phyloP scores from a whole-genome alignment of 1,284 basidiomycete genomes.

The Ceratobasidium sp. region DNA sequence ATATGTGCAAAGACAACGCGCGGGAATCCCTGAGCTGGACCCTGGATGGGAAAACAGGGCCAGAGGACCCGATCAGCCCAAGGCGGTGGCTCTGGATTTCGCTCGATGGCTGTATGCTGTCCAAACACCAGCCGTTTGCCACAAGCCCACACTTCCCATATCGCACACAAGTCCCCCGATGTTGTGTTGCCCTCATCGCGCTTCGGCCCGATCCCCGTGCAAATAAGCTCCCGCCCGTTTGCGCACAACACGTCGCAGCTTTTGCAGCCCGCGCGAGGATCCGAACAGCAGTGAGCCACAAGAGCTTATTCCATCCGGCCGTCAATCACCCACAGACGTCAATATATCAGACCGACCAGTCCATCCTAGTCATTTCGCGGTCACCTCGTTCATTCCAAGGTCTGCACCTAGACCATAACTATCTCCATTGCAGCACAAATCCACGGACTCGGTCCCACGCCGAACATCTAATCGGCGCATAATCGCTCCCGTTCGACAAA shows the following conservation, averaged over 20 bases:
- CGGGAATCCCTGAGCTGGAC: neutral
- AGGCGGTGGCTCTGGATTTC: constrained; percentile 15
- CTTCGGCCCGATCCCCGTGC: constrained; percentile 34
- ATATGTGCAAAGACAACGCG: constrained; percentile 23
- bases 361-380: neutral
- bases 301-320: constrained; percentile 1
- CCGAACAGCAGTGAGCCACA: constrained; percentile 8
- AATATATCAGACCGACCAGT: constrained; percentile 7
- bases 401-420: constrained; percentile 1
- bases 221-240: constrained; percentile 25
- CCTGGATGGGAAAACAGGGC: constrained; percentile 12
- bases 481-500: neutral
- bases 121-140: constrained; percentile 11
- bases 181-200: neutral
- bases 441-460: constrained; percentile 14
- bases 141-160: constrained; percentile 6
- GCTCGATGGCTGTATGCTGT: neutral
- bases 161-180: constrained; percentile 18
- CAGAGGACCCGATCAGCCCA: constrained; percentile 26
- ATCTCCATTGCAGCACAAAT: constrained; percentile 9
- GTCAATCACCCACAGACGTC: neutral
- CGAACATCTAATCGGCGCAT: constrained; percentile 5
- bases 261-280: neutral
- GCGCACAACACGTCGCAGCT: neutral
- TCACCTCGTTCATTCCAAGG: too few relatives aligned